Conservation (phyloP, 2,329 filamentous ascomycete species). For the Sarocladium strictum region DNA sequence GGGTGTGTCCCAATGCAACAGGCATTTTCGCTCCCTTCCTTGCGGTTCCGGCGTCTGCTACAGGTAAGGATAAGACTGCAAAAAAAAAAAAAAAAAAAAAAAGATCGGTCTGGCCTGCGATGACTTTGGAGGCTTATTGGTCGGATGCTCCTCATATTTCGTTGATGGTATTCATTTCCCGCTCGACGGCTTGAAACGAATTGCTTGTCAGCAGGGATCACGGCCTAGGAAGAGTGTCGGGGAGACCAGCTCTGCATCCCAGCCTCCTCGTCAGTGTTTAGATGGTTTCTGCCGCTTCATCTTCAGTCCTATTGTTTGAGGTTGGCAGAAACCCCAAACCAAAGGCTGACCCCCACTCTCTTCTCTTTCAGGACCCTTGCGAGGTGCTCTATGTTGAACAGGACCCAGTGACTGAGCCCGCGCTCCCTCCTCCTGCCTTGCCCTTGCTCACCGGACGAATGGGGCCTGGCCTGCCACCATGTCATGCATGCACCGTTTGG, state of each 20-base stretch:
- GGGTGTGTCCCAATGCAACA: neutral
- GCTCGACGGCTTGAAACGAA: neutral
- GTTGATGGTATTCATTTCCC: neutral
- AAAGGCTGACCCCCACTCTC: neutral
- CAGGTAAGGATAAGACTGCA: neutral
- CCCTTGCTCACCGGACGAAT: neutral
- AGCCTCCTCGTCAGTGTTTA: neutral
- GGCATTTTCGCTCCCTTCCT: neutral
- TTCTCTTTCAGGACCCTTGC: neutral
- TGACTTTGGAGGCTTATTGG: neutral
- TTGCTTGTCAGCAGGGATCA: too few relatives aligned
- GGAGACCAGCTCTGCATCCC: neutral
- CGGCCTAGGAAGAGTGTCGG: too few relatives aligned
- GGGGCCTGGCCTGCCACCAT: neutral
- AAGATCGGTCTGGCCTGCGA: neutral
- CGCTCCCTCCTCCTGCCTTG: neutral
- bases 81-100: neutral
- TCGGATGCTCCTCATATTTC: neutral
- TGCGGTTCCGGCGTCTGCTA: neutral
- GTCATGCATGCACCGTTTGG: slow-evolving; percentile 7
- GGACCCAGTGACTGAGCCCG: neutral
- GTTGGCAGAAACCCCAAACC: neutral
- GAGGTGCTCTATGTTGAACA: neutral
- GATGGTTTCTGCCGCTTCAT: neutral
- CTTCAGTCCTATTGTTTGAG: slow-evolving; percentile 4